phyloP scores from a whole-genome alignment of 352 stramenopile species.

The Pseudoperonospora humuli region DNA sequence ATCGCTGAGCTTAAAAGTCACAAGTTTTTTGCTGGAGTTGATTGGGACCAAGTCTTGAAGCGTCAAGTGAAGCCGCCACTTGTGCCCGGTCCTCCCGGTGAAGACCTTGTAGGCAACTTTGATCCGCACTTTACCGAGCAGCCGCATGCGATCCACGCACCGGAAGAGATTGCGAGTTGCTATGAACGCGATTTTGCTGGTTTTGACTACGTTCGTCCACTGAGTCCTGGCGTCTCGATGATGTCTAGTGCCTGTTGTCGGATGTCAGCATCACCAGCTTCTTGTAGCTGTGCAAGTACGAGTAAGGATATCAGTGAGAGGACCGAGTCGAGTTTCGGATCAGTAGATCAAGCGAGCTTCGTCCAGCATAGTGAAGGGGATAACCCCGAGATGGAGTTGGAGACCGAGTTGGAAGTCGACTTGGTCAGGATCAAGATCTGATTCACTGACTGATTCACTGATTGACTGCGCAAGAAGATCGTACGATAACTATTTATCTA shows the following conservation, averaged over 20 bases:
- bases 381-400: constrained; percentile 47
- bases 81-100: constrained; percentile 47
- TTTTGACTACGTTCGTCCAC: constrained; percentile 70
- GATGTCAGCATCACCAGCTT: constrained; percentile 8
- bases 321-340: constrained; percentile 30
- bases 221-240: constrained; percentile 3
- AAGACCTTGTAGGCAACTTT: constrained; percentile 79
- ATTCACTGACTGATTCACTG: constrained; percentile 22
- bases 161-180: constrained; percentile 49
- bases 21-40: constrained; percentile 63
- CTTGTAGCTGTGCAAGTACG: constrained; percentile 14
- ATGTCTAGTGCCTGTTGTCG: neutral
- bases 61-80: constrained; percentile 56
- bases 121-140: constrained; percentile 81
- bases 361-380: constrained; percentile 34
- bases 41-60: constrained; percentile 71
- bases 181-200: constrained; percentile 78
- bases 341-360: constrained; percentile 12
- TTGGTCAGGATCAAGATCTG: constrained; percentile 54
- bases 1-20: constrained; percentile 64
- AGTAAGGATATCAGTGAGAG: constrained; percentile 26
- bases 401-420: constrained; percentile 26
- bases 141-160: constrained; percentile 73
- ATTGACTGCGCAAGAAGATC: constrained; percentile 1
- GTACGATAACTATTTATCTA: constrained; percentile 31